These are phyloP conservation scores for Gleditsia sinensis DNA, from an alignment of 306 rosid species.

Conservation along the genomic window DNA sequence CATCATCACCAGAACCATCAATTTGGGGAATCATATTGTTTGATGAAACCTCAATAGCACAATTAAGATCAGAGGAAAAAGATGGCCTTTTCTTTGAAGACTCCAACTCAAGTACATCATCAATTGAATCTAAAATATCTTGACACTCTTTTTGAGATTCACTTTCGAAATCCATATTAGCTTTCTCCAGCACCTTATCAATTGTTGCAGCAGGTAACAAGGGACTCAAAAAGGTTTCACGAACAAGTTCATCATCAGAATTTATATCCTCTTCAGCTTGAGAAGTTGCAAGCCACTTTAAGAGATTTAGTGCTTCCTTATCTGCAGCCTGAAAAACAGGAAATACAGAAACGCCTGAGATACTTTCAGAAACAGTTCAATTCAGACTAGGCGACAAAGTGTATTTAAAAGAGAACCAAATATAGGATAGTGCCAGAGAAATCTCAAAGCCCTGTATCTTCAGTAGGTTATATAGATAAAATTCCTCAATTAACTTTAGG, in stretches of 20 bases:
- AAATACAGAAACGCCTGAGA: slow-evolving; percentile 26
- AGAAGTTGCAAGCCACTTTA: slow-evolving; percentile 86
- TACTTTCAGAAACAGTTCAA: background rate
- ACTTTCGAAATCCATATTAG: slow-evolving; percentile 67
- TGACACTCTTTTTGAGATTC: slow-evolving; percentile 95
- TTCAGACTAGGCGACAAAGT: slow-evolving; percentile 1
- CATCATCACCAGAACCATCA: slow-evolving; percentile 68
- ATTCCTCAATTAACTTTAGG: background rate
- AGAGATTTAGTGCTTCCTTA: slow-evolving; percentile 73
- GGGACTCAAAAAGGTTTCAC: slow-evolving; percentile 78
- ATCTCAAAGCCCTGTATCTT: slow-evolving; percentile 21
- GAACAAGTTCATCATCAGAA: slow-evolving; percentile 84
- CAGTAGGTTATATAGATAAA: background rate
- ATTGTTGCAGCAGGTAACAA: slow-evolving; percentile 72
- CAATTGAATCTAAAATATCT: slow-evolving; percentile 90
- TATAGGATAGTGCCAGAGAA: slow-evolving; percentile 21
- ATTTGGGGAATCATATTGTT: slow-evolving; percentile 61
- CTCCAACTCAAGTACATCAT: slow-evolving; percentile 58
- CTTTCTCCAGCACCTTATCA: slow-evolving; percentile 80
- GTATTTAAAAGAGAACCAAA: slow-evolving; percentile 12
- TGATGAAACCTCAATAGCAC: slow-evolving; percentile 39
- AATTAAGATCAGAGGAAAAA: slow-evolving; percentile 33
- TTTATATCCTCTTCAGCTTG: slow-evolving; percentile 76
- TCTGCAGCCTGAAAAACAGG: slow-evolving; percentile 56
- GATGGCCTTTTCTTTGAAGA: slow-evolving; percentile 43